phyloP scores from a whole-genome alignment of 1,139 yeast genomes.

The Lizanozyma gosingica region DNA sequence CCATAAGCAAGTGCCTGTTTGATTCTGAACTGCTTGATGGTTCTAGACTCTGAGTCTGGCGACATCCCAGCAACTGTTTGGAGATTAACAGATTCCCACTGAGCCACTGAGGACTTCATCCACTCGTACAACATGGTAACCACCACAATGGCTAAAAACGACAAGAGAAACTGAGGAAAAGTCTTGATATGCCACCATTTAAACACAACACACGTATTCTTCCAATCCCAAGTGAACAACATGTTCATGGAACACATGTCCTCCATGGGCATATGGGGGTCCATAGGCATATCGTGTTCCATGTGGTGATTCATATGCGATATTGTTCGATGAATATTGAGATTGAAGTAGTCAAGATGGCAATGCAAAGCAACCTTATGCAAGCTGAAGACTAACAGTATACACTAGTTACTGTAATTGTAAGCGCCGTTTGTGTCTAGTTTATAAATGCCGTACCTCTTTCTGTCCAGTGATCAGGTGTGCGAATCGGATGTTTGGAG shows the following conservation, averaged over 20 bases:
- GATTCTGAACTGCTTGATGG: slow-evolving; percentile 15
- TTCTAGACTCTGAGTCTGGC: slow-evolving; percentile 8
- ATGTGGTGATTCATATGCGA: too few species aligned
- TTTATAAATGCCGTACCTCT: too few species aligned
- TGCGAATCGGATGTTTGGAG: too few species aligned
- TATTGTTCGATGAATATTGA: too few species aligned
- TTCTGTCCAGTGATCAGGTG: too few species aligned
- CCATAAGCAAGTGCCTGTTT: slow-evolving; percentile 48
- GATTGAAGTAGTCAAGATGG: too few species aligned
- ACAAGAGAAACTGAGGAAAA: slow-evolving; percentile 38
- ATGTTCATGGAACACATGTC: slow-evolving; percentile 62
- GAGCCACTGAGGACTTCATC: background rate
- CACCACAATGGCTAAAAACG: slow-evolving; percentile 41
- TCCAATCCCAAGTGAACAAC: slow-evolving; percentile 79
- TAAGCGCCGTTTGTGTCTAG: too few species aligned
- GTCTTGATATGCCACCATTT: slow-evolving; percentile 72
- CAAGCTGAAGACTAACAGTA: too few species aligned
- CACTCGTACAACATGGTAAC: slow-evolving; percentile 57
- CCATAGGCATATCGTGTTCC: background rate
- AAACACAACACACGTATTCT: slow-evolving; percentile 63
- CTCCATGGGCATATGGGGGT: background rate
- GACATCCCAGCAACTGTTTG: slow-evolving; percentile 11
- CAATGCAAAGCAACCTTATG: too few species aligned
- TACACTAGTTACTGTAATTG: too few species aligned
- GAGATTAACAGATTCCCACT: slow-evolving; percentile 18